Conservation (phyloP, 352 stramenopile species). For the Globisporangium recalcitrans region DNA sequence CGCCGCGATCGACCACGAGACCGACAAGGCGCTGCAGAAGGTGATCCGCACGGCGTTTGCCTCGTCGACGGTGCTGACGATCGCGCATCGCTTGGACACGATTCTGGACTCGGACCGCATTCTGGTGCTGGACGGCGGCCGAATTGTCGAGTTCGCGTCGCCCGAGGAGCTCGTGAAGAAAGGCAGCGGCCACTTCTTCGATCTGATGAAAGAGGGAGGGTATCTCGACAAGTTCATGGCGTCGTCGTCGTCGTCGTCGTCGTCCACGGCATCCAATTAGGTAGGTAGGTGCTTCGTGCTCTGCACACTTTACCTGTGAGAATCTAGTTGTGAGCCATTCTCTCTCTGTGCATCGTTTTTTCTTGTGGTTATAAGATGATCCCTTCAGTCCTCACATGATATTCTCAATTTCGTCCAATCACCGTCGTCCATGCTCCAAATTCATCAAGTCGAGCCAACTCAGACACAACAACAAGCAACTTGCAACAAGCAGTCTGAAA, state of each 20-base stretch:
- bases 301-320: too few relatives aligned
- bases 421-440: neutral
- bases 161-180: constrained; percentile 3
- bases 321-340: too few relatives aligned
- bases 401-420: neutral
- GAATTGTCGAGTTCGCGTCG: neutral
- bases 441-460: neutral
- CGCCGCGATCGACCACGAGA: neutral
- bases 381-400: too few relatives aligned
- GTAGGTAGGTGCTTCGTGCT: too few relatives aligned
- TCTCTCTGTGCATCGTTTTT: too few relatives aligned
- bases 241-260: neutral
- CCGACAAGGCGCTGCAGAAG: neutral
- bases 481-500: neutral
- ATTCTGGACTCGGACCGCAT: neutral
- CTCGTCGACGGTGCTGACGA: neutral
- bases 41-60: neutral
- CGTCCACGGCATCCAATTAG: neutral
- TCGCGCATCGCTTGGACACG: neutral
- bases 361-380: neutral
- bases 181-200: constrained; percentile 2
- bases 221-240: constrained; percentile 7
- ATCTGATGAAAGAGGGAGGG: neutral
- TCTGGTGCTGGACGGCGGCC: neutral
- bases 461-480: too few relatives aligned